Base-by-base conservation (phyloP, 768 basidiomycete genomes). In the Amanita muscaria region DNA sequence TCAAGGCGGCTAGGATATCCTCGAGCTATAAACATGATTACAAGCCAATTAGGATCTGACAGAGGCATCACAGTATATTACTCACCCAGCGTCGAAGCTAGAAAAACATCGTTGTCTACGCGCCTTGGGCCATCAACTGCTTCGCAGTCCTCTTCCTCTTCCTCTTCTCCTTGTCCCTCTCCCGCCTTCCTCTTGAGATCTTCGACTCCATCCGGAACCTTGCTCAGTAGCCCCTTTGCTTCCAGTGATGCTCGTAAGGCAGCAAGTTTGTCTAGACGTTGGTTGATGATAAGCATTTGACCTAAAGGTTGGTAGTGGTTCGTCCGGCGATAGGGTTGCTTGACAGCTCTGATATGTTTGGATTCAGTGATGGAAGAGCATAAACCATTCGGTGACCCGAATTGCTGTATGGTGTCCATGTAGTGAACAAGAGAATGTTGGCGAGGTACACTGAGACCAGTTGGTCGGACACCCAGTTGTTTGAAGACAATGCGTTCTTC, bases 281-380 rank as follows among this genome's bases (percentile, higher is more conserved):
- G 55, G 42, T 60, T 65, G 1, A 58, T 63, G 5, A 57, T 32
- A 6, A 69, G 54, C 64, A 68, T 69, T 38, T 68, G 65, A 0
- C 50, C 52, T 3, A 69, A 51, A 1, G 66, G 55, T 7, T 66
- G 46, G 42, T 56, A 52, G 0, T 45, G 51, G 46, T 50, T 66
- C n/a, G 64, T 66, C 3, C 58, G 53, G 1, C 58, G 45, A 56
- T 58, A 69, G 1, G 65, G 66, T 18, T 57, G 36, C 47, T 67
- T 68, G 21, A 66, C 58, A n/a, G n/a, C n/a, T n/a, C n/a, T n/a
- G n/a, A n/a, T n/a, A n/a, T n/a, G n/a, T n/a, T n/a, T n/a, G n/a
- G 58, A 60, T 46, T 65, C 63, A 2, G 63, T 64, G 16, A 64
- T 61, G 0, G 60, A 65, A 0, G 61, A 61, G 42, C 62, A 65